Conservation (phyloP, 495 filamentous ascomycete genomes). For the Lasiosphaeria ovina region DNA sequence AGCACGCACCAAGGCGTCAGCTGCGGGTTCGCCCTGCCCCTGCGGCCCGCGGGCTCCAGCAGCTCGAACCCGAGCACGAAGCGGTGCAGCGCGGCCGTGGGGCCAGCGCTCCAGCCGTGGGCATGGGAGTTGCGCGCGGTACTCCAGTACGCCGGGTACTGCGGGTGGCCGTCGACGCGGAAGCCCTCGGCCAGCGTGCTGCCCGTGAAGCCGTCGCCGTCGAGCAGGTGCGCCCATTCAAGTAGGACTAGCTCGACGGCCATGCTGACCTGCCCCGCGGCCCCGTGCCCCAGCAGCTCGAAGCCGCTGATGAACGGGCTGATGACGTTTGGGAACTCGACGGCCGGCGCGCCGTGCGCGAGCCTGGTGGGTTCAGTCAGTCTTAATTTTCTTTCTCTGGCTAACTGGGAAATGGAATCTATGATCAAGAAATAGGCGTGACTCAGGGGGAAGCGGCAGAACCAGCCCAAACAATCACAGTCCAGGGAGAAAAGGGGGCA, state of each 20-base stretch:
- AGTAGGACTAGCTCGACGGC: conserved; percentile 58
- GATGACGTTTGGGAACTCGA: conserved; percentile 58
- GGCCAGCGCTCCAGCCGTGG: conserved; percentile 61
- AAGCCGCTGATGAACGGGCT: conserved; percentile 61
- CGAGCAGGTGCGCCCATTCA: conserved; percentile 62
- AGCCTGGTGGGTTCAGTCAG: too few relatives aligned
- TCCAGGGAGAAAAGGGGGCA: too few relatives aligned
- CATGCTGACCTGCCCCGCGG: conserved; percentile 41
- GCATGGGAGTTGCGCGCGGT: conserved; percentile 55
- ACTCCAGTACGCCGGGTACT: conserved; percentile 57
- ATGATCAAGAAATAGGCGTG: too few relatives aligned
- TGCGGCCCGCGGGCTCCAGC: conserved; percentile 44
- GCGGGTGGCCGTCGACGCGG: conserved; percentile 51
- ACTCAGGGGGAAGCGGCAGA: too few relatives aligned
- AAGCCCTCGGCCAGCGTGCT: conserved; percentile 62
- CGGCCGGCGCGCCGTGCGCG: conserved; percentile 50
- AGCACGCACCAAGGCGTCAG: conserved; percentile 41
- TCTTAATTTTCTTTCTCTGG: too few relatives aligned
- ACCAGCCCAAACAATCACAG: too few relatives aligned
- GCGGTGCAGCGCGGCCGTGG: conserved; percentile 53
- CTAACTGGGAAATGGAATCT: too few relatives aligned
- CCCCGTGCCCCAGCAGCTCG: conserved; percentile 58
- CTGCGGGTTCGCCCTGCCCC: conserved; percentile 52
- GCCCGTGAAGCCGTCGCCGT: conserved; percentile 60
- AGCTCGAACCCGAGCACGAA: conserved; percentile 53